Conservation (phyloP, 2,329 filamentous ascomycete species). For the Aspergillaceae sp. region DNA sequence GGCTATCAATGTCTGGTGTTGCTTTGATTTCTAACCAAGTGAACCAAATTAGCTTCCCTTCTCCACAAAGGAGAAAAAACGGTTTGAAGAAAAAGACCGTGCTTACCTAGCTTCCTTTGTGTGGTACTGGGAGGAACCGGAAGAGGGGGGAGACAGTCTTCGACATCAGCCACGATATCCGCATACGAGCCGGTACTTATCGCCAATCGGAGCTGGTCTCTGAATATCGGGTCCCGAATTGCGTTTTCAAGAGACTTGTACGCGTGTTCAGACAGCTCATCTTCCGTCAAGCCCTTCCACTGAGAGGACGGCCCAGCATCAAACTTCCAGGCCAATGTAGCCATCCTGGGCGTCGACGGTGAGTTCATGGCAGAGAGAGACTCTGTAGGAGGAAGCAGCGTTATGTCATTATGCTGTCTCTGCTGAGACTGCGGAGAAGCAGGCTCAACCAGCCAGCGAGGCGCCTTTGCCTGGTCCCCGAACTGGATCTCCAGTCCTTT, state of each 20-base stretch:
- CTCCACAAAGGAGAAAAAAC: too few relatives aligned
- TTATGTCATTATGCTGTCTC: not conserved
- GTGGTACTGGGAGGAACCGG: slow-evolving; percentile 7
- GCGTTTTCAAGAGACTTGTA: slow-evolving; percentile 11
- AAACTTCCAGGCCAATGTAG: slow-evolving; percentile 11
- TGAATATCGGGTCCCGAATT: slow-evolving; percentile 6
- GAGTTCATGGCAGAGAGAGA: too few relatives aligned
- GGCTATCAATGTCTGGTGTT: too few relatives aligned
- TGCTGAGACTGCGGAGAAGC: not conserved
- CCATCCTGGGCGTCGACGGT: not conserved
- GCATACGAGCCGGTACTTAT: slow-evolving; percentile 4
- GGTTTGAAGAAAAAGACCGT: too few relatives aligned
- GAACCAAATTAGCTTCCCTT: too few relatives aligned
- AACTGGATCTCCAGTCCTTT: slow-evolving; percentile 3
- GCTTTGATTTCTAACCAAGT: too few relatives aligned
- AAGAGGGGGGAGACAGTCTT: slow-evolving; percentile 16
- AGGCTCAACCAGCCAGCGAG: slow-evolving; percentile 9
- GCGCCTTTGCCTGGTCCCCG: slow-evolving; percentile 2
- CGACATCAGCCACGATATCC: slow-evolving; percentile 4
- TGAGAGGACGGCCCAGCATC: slow-evolving; percentile 9
- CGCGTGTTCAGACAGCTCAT: slow-evolving; percentile 13
- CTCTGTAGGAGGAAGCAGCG: not conserved
- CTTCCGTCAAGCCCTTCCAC: slow-evolving; percentile 2
- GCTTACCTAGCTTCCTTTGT: too few relatives aligned
- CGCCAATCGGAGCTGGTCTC: slow-evolving; percentile 6